phyloP scores from a whole-genome alignment of 106 monocot genomes.

The Acorus gramineus region DNA sequence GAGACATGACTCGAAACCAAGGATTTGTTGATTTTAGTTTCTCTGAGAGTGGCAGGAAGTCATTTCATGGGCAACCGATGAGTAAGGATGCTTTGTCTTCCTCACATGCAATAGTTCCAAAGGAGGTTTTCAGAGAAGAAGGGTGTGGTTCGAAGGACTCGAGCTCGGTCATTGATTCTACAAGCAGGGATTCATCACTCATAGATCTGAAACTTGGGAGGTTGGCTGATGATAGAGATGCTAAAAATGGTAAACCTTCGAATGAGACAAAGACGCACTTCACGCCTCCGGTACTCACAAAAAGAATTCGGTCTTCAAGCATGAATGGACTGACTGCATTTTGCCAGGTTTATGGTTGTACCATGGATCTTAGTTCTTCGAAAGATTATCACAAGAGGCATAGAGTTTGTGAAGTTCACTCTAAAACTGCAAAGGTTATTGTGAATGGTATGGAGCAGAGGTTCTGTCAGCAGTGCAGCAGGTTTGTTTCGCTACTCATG shows the following conservation, averaged over 20 bases:
- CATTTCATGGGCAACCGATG: background rate
- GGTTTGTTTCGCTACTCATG: too few relatives aligned
- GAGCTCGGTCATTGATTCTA: conserved; percentile 1
- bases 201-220: conserved; percentile 13
- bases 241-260: background rate
- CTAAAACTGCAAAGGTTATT: too few relatives aligned
- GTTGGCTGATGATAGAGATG: conserved; percentile 1
- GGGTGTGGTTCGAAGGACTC: background rate
- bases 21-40: background rate
- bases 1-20: background rate
- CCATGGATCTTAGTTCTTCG: conserved; percentile 10
- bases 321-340: background rate
- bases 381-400: conserved; percentile 12
- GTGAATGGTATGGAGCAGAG: too few relatives aligned
- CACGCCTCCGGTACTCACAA: conserved; percentile 1
- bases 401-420: background rate
- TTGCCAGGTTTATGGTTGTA: conserved; percentile 12
- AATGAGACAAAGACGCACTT: background rate
- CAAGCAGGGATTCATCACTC: conserved; percentile 1
- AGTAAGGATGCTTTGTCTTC: background rate
- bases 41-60: background rate
- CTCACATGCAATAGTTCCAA: background rate
- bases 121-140: background rate
- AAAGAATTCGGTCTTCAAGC: conserved; percentile 6
- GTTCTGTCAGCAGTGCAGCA: too few relatives aligned